phyloP scores from a whole-genome alignment of 768 basidiomycete species.

The Artomyces pyxidatus region DNA sequence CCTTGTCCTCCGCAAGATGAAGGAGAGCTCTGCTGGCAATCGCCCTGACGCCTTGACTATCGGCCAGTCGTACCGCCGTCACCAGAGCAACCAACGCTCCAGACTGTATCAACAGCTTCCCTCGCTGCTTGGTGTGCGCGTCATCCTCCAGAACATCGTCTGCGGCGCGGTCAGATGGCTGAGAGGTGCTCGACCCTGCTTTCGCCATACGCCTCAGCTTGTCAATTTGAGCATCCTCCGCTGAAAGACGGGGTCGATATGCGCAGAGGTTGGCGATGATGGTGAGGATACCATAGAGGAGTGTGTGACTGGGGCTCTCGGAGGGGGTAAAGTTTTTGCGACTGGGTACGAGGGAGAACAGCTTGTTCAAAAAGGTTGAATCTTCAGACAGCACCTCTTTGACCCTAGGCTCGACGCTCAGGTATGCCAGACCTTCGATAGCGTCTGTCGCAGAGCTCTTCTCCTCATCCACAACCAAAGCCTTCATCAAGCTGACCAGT shows the following conservation, averaged over 20 bases:
- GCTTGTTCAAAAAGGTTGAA: conserved; percentile 39
- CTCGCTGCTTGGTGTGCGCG: conserved; percentile 52
- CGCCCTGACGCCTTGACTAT: conserved; percentile 57
- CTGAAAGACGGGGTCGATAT: conserved; percentile 61
- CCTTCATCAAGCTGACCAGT: conserved; percentile 23
- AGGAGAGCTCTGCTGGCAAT: conserved; percentile 56
- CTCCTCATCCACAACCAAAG: conserved; percentile 8
- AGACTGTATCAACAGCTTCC: conserved; percentile 45
- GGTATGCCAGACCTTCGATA: conserved; percentile 78
- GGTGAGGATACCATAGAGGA: conserved; percentile 71
- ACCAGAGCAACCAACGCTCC: conserved; percentile 61
- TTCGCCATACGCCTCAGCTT: conserved; percentile 73
- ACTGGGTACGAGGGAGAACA: conserved; percentile 24
- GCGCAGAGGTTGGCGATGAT: conserved; percentile 69
- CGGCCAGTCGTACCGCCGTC: conserved; percentile 43
- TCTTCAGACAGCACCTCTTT: conserved; percentile 53
- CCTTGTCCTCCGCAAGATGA: conserved; percentile 68
- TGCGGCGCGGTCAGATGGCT: conserved; percentile 7
- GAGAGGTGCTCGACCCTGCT: conserved; percentile 10
- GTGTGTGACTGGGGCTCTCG: conserved; percentile 34
- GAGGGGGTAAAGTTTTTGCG: conserved; percentile 11
- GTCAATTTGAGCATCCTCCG: conserved; percentile 78
- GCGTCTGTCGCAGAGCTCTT: conserved; percentile 44
- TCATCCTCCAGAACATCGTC: conserved; percentile 48
- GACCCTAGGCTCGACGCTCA: conserved; percentile 50